Evolutionary conservation across 768 basidiomycete species (phyloP), one percentile per base, ranked within the genome.

Genomic region (Fibroporia radiculosa): DNA sequence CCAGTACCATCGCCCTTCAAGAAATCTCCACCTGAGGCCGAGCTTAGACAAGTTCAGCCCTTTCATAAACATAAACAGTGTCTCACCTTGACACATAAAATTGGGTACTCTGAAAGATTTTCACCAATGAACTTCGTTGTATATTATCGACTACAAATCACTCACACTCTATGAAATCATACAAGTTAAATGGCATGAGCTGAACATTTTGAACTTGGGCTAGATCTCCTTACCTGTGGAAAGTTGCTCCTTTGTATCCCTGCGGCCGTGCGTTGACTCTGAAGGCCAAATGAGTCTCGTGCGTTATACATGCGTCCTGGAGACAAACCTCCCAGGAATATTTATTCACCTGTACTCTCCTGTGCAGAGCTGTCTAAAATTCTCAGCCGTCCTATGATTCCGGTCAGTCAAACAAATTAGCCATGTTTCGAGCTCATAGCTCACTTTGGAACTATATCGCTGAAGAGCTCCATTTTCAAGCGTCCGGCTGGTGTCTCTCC

Each of bases 381-480:
- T 99, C 66, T 99, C 95, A 6, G 93, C 92, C 2, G 95, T 98
- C 59, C 93, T 96, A 53, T 16, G 41, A 31, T 24, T 36, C 16
- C 16, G 22, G 20, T 32, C 26, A 19, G 1, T 32, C n/a, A 20
- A 14, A 40, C 22, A n/a, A 36, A 13, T n/a, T n/a, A 38, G 24
- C 12, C 14, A 18, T 19, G 53, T 24, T 26, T 18, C 29, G n/a
- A 31, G n/a, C 29, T 40, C n/a, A 6, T 6, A 10, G 52, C 84
- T 47, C 39, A 95, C 93, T 92, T 96, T 42, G 96, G 95, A 1
- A 88, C 91, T 44, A 95, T 82, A 59, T 99, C 96, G 48, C 84
- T 88, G 66, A 95, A 97, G 14, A 99, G 70, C 64, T 99, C 95
- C 82, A 99, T 95, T 69, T 97, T 98, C 54, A 99, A 73, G 25